Evolutionary conservation across 768 basidiomycete genomes (phyloP).

Genomic region (Mycena kentingensis): DNA sequence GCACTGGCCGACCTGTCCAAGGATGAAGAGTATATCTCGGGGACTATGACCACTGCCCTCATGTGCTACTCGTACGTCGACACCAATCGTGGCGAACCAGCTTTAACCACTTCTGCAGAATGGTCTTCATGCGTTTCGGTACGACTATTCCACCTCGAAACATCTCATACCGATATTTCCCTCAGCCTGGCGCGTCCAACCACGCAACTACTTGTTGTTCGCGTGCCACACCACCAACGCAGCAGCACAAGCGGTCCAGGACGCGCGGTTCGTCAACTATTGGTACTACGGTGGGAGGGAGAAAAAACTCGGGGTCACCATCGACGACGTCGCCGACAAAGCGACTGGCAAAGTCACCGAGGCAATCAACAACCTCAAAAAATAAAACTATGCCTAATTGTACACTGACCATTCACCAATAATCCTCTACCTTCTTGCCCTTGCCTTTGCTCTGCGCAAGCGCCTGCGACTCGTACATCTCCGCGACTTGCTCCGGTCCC

Average conservation of each 20-base stretch:
- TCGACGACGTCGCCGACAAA: slow-evolving; percentile 30
- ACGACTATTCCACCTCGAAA: slow-evolving; percentile 28
- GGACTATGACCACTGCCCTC: slow-evolving; percentile 93
- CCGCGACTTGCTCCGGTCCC: slow-evolving; percentile 90
- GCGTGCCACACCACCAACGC: slow-evolving; percentile 93
- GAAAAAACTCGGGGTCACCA: slow-evolving; percentile 51
- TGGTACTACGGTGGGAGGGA: slow-evolving; percentile 91
- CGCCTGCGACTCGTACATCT: slow-evolving; percentile 91
- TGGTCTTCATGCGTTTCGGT: slow-evolving; percentile 98
- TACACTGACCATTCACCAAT: slow-evolving; percentile 58
- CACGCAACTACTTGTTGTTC: slow-evolving; percentile 94
- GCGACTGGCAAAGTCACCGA: slow-evolving; percentile 47
- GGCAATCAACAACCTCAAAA: slow-evolving; percentile 41
- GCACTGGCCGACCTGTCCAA: slow-evolving; percentile 88
- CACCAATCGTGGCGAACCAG: slow-evolving; percentile 6
- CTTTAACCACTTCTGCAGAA: slow-evolving; percentile 31
- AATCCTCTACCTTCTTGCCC: slow-evolving; percentile 77
- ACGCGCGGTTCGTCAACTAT: slow-evolving; percentile 83
- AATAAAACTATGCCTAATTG: slow-evolving; percentile 21
- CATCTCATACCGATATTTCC: slow-evolving; percentile 8
- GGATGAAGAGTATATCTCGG: slow-evolving; percentile 96
- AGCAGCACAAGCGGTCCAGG: slow-evolving; percentile 82
- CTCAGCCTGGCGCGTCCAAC: slow-evolving; percentile 91
- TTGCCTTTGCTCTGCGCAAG: slow-evolving; percentile 74
- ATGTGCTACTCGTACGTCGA: slow-evolving; percentile 85